Evolutionary conservation across 2,329 filamentous ascomycete genomes (phyloP), one percentile per base, ranked within the genome.

Genomic region (Aaosphaeria arxii): DNA sequence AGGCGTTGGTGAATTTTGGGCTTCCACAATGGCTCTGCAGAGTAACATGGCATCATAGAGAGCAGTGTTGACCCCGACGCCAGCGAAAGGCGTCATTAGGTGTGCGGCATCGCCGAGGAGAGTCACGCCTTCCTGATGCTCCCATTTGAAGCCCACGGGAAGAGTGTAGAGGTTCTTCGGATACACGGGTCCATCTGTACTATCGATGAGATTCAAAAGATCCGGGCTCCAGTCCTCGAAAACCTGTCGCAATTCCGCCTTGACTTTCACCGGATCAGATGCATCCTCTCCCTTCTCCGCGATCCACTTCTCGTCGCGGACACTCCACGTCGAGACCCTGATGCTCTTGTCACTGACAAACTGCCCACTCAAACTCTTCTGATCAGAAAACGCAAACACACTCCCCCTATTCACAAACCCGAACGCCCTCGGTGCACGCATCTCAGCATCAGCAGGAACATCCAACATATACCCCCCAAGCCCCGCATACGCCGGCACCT

Each of bases 91-190:
- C 0, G 67, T 71, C 66, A 71, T 71, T 4, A 73, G 50, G 51
- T 74, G 71, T 11, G 71, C 71, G 11, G 72, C 69, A 45, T 74
- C 71, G 4, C 72, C 73, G 1, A 75, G 55, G 0, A 74, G 52
- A 2, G 72, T 74, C 7, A 74, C 52, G 4, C 71, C 71, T 4
- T 54, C 47, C 35, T 53, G 56, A 48, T 72, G 67, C 11, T 58
- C 43, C 71, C 71, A 75, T 2, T 36, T 52, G 49, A 66, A 62
- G 2, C 71, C 72, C 4, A 72, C 59, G 0, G 72, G 70, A 0
- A 74, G 59, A 63, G 72, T 72, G 55, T 67, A 72, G 11, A 73
- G 50, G 42, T 66, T 62, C 24, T 64, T 54, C 52, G 55, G 55
- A 4, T 59, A 44, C 1, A 50, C 43, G 0, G 52, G 47, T 1